Percentiles rank a stretch among this genome's conserved stretches.
Conservation (phyloP, 1,284 basidiomycete species). For the Ceratobasidium theobromae region DNA sequence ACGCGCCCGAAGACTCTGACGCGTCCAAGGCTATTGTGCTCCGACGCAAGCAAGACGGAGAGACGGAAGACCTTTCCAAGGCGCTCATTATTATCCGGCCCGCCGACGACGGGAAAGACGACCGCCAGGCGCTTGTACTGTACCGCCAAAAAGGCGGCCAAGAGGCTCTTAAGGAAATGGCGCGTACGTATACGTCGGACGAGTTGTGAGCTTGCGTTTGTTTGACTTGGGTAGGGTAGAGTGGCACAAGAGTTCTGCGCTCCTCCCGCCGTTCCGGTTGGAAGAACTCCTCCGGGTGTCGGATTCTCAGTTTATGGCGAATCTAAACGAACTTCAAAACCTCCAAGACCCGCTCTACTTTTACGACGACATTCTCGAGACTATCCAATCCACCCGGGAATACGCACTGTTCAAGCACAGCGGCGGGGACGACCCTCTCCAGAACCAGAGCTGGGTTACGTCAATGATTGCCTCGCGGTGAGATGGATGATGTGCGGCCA, state of each 20-base stretch:
- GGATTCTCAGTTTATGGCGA: constrained; percentile 34
- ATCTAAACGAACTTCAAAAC: constrained; percentile 26
- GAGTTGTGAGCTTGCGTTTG: no score
- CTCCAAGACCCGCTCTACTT: constrained; percentile 33
- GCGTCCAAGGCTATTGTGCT: constrained; percentile 26
- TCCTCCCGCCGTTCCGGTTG: constrained; percentile 33
- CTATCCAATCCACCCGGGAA: constrained; percentile 29
- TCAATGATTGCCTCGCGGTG: constrained; percentile 31
- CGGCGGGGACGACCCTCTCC: constrained; percentile 26
- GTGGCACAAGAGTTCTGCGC: constrained; percentile 31
- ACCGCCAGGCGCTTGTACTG: constrained; percentile 29
- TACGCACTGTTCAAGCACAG: constrained; percentile 12
- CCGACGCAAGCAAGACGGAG: constrained; percentile 12
- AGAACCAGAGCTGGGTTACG: constrained; percentile 26
- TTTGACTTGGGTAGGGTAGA: no score
- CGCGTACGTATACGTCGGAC: not conserved
- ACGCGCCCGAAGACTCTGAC: constrained; percentile 19
- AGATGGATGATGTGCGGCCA: not conserved
- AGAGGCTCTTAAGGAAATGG: not conserved
- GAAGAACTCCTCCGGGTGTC: constrained; percentile 31
- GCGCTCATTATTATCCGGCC: constrained; percentile 28
- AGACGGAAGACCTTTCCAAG: constrained; percentile 24
- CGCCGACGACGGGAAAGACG: constrained; percentile 19
- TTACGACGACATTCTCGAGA: constrained; percentile 33
- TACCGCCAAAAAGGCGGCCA: constrained; percentile 25